Evolutionary conservation across 2,329 filamentous ascomycete genomes (phyloP), one percentile per base, ranked within the genome.

Genomic region (Penicillium capsulatum): DNA sequence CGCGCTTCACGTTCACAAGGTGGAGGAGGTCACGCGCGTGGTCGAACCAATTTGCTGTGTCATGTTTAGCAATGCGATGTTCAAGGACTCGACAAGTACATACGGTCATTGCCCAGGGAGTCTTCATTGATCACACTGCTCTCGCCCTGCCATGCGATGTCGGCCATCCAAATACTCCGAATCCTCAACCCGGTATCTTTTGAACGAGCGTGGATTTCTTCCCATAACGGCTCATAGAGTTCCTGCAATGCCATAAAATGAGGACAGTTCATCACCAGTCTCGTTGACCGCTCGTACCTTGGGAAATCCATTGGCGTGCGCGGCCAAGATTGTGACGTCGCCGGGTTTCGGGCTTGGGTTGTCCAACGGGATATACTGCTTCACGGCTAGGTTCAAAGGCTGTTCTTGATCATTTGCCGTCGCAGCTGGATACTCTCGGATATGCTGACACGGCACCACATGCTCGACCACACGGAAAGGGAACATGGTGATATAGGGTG

Each of bases 181-280:
- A 97, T 86, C 2, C 75, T 73, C 53, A 94, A 78, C 13, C 80
- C 81, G 40, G 74, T 69, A 10, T 65, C 60, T 49, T 76, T 74
- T 4, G 81, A 70, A 13, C 73, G 69, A 13, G 72, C 66, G 51
- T 85, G 71, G 2, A 96, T 70, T 36, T 95, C 87, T 43, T 91
- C 86, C 85, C 89, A 96, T 0, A 96, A 70, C 0, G 91, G 86
- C 57, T 96, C 90, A 59, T 96, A 96, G 2, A 96, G 67, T 71
- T 97, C 91, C 84, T 89, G 47, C 10, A 3, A 8, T 28, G 9
- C 5, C 19, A n/a, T 26, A 19, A 11, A 4, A 41, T 54, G 24
- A 51, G 42, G 6, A 22, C 9, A 22, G 19, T 26, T 33, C 7
- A 29, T 20, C 3, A 17, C 13, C 26, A 15, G 3, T 16, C 14